Conservation (phyloP, 768 basidiomycete species). For the Collybia sp. region DNA sequence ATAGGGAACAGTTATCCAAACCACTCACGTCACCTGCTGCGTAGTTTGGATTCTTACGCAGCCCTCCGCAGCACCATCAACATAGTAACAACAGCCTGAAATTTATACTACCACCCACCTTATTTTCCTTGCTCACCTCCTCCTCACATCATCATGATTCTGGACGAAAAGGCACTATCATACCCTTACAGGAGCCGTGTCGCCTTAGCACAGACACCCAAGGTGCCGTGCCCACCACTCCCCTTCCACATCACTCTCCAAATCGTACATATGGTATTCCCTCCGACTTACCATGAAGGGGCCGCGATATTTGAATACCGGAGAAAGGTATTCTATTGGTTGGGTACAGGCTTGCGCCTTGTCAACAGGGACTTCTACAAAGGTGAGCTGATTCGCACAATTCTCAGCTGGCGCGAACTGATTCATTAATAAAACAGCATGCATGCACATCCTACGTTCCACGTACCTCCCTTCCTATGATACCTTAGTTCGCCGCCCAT, state of each 20-base stretch:
- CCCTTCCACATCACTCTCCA: conserved; percentile 66
- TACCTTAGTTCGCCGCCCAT: conserved; percentile 58
- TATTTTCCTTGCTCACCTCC: too few relatives aligned
- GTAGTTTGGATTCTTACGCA: too few relatives aligned
- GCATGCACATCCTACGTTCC: conserved; percentile 78
- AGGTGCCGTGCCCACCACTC: conserved; percentile 18
- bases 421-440: conserved; percentile 36
- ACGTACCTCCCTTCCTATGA: conserved; percentile 68
- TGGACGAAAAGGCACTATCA: too few relatives aligned
- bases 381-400: conserved; percentile 30
- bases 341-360: conserved; percentile 54
- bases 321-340: conserved; percentile 69
- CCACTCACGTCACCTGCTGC: too few relatives aligned
- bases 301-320: conserved; percentile 45
- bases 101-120: too few relatives aligned
- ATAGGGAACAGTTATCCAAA: too few relatives aligned
- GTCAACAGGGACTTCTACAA: conserved; percentile 66
- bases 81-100: too few relatives aligned
- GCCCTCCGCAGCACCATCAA: too few relatives aligned
- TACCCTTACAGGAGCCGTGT: too few relatives aligned
- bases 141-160: too few relatives aligned
- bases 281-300: conserved; percentile 30
- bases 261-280: conserved; percentile 64
- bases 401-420: neutral
- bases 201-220: too few relatives aligned